phyloP scores from a whole-genome alignment of 2,329 filamentous ascomycete genomes.

The Hypoxylon rubiginosum region DNA sequence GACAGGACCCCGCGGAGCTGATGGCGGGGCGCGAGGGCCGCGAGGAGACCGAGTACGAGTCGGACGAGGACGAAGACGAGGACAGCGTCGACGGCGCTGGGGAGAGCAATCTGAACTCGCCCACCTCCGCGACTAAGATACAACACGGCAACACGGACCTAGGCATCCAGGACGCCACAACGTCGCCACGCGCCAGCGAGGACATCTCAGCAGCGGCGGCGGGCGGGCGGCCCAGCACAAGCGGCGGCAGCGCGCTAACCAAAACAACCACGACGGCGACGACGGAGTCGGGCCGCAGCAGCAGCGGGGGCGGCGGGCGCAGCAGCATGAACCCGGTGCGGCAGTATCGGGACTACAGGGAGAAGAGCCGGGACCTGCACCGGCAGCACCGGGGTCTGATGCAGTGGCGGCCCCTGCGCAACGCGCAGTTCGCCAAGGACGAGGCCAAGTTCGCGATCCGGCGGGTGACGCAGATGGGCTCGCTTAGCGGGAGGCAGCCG shows the following conservation, averaged over 20 bases:
- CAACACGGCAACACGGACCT: constrained; percentile 48
- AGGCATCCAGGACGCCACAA: constrained; percentile 57
- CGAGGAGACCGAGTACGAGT: constrained; percentile 57
- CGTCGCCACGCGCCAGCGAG: constrained; percentile 45
- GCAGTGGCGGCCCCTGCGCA: constrained; percentile 94
- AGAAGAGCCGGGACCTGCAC: constrained; percentile 80
- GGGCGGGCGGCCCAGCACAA: constrained; percentile 23
- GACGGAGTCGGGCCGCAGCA: constrained; percentile 49
- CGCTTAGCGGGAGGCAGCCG: constrained; percentile 84
- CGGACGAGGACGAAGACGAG: constrained; percentile 48
- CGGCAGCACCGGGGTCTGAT: constrained; percentile 90
- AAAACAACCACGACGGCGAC: constrained; percentile 38
- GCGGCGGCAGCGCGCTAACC: constrained; percentile 43
- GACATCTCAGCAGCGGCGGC: constrained; percentile 4
- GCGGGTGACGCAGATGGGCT: constrained; percentile 82
- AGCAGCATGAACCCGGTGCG: constrained; percentile 65
- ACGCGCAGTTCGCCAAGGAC: constrained; percentile 87
- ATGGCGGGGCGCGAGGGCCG: constrained; percentile 53
- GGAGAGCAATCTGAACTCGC: constrained; percentile 51
- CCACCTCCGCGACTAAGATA: constrained; percentile 35
- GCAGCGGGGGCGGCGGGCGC: constrained; percentile 40
- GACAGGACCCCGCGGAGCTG: constrained; percentile 74
- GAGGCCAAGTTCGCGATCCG: constrained; percentile 84
- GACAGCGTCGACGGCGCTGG: constrained; percentile 47
- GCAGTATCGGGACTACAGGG: constrained; percentile 73